Base-by-base conservation (phyloP, 371 early-diverging fungal genomes). In the Mortierella polycephala region DNA sequence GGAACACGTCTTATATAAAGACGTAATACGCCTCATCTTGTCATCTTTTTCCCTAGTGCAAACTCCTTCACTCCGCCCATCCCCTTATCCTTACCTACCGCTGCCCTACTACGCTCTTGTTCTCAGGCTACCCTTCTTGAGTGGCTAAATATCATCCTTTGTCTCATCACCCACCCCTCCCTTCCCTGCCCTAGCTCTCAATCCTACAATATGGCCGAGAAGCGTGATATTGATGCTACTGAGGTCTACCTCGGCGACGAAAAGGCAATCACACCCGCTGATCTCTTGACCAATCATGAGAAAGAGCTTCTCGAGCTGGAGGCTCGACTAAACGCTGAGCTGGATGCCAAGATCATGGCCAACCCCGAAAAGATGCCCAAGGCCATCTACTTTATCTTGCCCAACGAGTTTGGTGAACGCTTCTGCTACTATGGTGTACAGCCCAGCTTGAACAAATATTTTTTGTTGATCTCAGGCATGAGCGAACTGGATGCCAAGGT, bases 331-430 rank as follows among this genome's bases (percentile, higher is more conserved):
- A 75, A 81, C 57, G 72, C 75, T 37, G 76, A 81, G 60, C 60
- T 81, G 84, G 63, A 81, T 56, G 83, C 77, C 62, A 51, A 69
- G 64, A 37, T 83, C 13, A 20, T 67, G 61, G 69, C 71, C n/a
- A 74, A 83, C 68, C 83, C 73, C 37, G 63, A 71, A 67, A 74
- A 65, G 67, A 67, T 75, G 71, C 84, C 84, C n/a, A 77, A 67
- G 64, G 83, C 84, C 16, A 57, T 69, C 16, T 84, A 60, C 52
- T 84, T 83, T 81, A 84, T 84, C 57, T 58, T 84, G 66, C 83
- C 83, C 60, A 83, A 83, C 73, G 84, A 84, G 69, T 84, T 84
- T 58, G 82, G 81, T 69, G 84, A 84, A 56, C 75, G 83, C 30
- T 82, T 82, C 80, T 70, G 72, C 30, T 83, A 73, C 75, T 82